Percentiles rank a stretch among this genome's conserved stretches.
These are phyloP conservation scores for Aspergillus clavatus DNA, from an alignment of 2,329 filamentous ascomycete species.

Conservation along the genomic window DNA sequence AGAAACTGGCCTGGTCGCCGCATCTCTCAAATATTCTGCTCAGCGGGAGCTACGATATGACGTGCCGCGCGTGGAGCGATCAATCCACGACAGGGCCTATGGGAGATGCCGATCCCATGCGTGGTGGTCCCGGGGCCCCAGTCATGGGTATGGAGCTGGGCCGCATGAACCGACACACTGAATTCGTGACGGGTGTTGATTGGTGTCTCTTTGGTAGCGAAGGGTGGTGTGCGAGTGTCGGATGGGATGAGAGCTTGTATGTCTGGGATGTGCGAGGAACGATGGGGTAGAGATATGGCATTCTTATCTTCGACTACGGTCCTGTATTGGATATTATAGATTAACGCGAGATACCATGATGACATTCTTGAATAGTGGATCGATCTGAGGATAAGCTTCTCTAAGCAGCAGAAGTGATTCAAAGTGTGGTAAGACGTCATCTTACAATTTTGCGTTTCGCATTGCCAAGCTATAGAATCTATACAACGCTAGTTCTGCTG, in stretches of 20 bases:
- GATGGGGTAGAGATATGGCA: constrained; percentile 41
- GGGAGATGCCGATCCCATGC: constrained; percentile 37
- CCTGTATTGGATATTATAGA: constrained; percentile 23
- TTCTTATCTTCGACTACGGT: constrained; percentile 5
- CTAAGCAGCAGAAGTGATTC: too few relatives aligned
- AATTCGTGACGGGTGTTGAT: constrained; percentile 93
- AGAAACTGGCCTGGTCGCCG: constrained; percentile 84
- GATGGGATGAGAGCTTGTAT: constrained; percentile 87
- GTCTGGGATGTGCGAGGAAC: constrained; percentile 81
- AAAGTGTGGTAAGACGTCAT: too few relatives aligned
- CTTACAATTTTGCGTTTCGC: neutral
- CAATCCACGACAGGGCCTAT: constrained; percentile 46
- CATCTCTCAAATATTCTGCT: constrained; percentile 85
- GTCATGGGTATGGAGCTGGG: constrained; percentile 67
- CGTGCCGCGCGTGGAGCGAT: constrained; percentile 88
- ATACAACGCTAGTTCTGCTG: neutral
- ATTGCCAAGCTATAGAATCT: neutral
- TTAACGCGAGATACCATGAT: constrained; percentile 18
- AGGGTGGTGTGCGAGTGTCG: constrained; percentile 90
- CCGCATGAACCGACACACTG: constrained; percentile 86
- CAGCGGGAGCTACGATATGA: constrained; percentile 97
- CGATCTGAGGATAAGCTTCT: neutral
- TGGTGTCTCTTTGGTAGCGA: constrained; percentile 96
- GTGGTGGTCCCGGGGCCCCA: constrained; percentile 35
- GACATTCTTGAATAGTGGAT: neutral